Evolutionary conservation across 1,284 basidiomycete species (phyloP).

Genomic region (Papiliotrema laurentii): DNA sequence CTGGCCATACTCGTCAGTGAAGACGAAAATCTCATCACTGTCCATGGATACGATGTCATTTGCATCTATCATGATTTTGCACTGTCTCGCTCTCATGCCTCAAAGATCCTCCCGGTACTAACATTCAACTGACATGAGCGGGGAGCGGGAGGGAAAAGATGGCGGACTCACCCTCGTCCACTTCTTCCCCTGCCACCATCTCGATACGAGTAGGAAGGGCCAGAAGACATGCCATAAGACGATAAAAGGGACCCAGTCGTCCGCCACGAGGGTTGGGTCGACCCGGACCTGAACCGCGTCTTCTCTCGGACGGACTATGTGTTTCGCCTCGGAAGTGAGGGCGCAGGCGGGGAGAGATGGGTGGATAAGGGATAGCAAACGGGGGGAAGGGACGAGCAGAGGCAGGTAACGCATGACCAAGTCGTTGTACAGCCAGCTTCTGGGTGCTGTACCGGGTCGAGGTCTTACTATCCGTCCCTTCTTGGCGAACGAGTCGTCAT

Average conservation of each 20-base stretch:
- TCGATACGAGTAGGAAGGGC: conserved; percentile 26
- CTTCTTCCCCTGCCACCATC: conserved; percentile 35
- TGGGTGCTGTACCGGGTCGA: conserved; percentile 16
- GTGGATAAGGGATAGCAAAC: conserved; percentile 17
- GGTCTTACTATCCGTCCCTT: conserved; percentile 21
- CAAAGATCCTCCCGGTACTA: conserved; percentile 35
- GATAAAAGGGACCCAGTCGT: conserved; percentile 43
- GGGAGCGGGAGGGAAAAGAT: background rate
- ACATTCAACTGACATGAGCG: conserved; percentile 25
- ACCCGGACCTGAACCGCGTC: conserved; percentile 12
- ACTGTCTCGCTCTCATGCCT: conserved; percentile 12
- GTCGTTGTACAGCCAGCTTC: conserved; percentile 47
- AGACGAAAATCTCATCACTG: no score
- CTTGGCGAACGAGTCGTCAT: conserved; percentile 13
- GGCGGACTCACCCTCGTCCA: conserved; percentile 38
- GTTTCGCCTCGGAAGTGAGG: background rate
- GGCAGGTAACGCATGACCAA: conserved; percentile 42
- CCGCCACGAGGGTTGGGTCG: conserved; percentile 36
- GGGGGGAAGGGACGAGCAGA: conserved; percentile 17
- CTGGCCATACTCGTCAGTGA: no score
- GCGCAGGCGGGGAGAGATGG: conserved; percentile 26
- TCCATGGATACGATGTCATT: no score
- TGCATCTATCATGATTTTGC: no score
- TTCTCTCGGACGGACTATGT: conserved; percentile 17
- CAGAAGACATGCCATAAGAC: conserved; percentile 40